phyloP scores from a whole-genome alignment of 2,329 filamentous ascomycete species.

The Colletotrichum chlorophyti region DNA sequence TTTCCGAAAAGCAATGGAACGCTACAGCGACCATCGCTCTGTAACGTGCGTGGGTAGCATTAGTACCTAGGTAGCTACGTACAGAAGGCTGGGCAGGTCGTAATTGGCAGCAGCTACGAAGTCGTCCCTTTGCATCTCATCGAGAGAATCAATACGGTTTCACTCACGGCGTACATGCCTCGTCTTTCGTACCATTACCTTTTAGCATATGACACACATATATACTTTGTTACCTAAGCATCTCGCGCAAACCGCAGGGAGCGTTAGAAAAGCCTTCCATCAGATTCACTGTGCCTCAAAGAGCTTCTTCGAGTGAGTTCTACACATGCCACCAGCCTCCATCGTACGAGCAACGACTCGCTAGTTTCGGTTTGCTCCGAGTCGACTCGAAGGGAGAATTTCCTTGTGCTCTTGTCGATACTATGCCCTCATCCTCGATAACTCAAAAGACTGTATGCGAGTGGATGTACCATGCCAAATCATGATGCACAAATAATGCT shows the following conservation, averaged over 20 bases:
- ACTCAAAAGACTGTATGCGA: conserved; percentile 8
- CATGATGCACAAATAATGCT: not conserved
- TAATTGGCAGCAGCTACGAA: not conserved
- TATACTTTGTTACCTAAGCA: not conserved
- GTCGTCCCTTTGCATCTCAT: conserved; percentile 11
- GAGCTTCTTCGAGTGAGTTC: not conserved
- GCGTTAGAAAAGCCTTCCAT: no score
- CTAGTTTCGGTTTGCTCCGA: not conserved
- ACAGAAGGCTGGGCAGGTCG: no score
- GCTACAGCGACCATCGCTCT: conserved; percentile 1
- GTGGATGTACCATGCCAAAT: not conserved
- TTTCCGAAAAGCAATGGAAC: conserved; percentile 19
- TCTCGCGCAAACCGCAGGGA: no score
- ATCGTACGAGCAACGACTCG: not conserved
- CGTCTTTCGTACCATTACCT: no score
- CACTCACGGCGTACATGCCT: no score
- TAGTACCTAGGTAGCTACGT: no score
- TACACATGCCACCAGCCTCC: not conserved
- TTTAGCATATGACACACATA: not conserved
- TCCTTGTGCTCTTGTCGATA: not conserved
- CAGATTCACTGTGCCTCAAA: not conserved
- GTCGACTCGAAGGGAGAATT: not conserved
- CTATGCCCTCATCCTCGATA: not conserved
- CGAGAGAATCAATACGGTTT: no score
- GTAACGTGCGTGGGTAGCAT: conserved; percentile 29